Evolutionary conservation across 352 stramenopile species (phyloP).

Genomic region (Pythium phragmiticola): DNA sequence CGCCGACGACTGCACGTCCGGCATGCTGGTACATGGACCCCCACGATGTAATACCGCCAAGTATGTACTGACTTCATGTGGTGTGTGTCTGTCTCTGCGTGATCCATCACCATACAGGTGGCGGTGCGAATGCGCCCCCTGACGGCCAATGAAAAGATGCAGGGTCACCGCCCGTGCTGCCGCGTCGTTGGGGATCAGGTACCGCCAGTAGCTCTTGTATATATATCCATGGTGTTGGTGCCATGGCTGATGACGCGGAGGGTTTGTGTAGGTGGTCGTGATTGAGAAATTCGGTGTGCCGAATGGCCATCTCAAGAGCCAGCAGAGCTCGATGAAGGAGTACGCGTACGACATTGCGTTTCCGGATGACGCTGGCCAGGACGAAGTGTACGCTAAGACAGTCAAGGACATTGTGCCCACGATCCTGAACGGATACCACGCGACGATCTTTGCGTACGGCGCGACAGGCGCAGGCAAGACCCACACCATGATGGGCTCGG

Average conservation of each 20-base stretch:
- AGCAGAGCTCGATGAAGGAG: slow-evolving; percentile 53
- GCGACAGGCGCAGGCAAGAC: slow-evolving; percentile 67
- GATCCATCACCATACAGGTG: slow-evolving; percentile 27
- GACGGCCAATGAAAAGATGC: slow-evolving; percentile 36
- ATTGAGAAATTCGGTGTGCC: slow-evolving; percentile 56
- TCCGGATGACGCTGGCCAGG: slow-evolving; percentile 39
- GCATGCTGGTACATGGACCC: slow-evolving; percentile 35
- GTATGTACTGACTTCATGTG: too few relatives aligned
- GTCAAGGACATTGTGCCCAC: slow-evolving; percentile 61
- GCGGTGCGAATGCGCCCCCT: slow-evolving; percentile 52
- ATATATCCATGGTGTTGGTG: not conserved
- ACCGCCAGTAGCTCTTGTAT: not conserved
- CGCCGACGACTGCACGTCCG: slow-evolving; percentile 38
- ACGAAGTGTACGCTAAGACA: slow-evolving; percentile 58
- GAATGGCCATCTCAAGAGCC: slow-evolving; percentile 49
- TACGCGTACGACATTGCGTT: slow-evolving; percentile 68
- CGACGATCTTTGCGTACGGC: slow-evolving; percentile 81
- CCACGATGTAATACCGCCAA: not conserved
- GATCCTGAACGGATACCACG: slow-evolving; percentile 76
- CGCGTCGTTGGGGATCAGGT: slow-evolving; percentile 59
- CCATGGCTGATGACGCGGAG: not conserved
- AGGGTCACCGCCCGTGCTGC: slow-evolving; percentile 55
- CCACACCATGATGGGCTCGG: slow-evolving; percentile 71
- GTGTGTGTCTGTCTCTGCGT: not conserved
- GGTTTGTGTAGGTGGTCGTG: slow-evolving; percentile 41